Evolutionary conservation across 306 rosid genomes (phyloP), one percentile per base, ranked within the genome.

Genomic region (Begonia loranthoides): DNA sequence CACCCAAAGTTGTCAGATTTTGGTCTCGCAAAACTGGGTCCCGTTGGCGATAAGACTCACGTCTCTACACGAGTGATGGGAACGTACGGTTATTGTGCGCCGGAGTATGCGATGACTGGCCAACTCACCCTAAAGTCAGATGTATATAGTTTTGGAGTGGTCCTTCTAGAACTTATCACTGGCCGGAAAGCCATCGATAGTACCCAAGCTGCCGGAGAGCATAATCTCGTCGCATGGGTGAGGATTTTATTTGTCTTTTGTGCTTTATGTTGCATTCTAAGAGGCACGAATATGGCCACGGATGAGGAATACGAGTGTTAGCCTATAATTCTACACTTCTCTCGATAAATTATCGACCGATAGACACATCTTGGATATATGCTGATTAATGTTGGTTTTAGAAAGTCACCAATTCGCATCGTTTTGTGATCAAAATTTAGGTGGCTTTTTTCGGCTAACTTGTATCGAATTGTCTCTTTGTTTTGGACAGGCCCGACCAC

Each of bases 31-130:
- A 87, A 78, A 67, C 72, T 78, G 11, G 92, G 92, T 39, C 94
- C 94, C 0, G 76, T 68, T 33, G 94, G 87, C 54, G 92, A 83
- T 54, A 78, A 71, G 66, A 78, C 83, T 39, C 94, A 83, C 24
- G 94, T 79, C 59, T 81, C 94, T 5, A 87, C 87, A 0, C 78
- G 83, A 54, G 83, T 78, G 36, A 74, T 70, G 92, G 96, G 87
- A n/a, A 87, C 92, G 28, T 76, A 80, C 53, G 92, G 94, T 14
- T 83, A 83, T 62, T 83, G 96, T 62, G 96, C 96, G 10, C 96
- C 96, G 0, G 94, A 87, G 57, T 87, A 80, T 69, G 81, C 77
- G 3, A 73, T 78, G 83, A 83, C 94, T 1, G 94, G 94, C 17
- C 86, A 83, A 22, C 84, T 81, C 59, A 83, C 96, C 54, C 69